Evolutionary conservation across 345 rosid genomes (phyloP).

Genomic region (Toxicodendron radicans): DNA sequence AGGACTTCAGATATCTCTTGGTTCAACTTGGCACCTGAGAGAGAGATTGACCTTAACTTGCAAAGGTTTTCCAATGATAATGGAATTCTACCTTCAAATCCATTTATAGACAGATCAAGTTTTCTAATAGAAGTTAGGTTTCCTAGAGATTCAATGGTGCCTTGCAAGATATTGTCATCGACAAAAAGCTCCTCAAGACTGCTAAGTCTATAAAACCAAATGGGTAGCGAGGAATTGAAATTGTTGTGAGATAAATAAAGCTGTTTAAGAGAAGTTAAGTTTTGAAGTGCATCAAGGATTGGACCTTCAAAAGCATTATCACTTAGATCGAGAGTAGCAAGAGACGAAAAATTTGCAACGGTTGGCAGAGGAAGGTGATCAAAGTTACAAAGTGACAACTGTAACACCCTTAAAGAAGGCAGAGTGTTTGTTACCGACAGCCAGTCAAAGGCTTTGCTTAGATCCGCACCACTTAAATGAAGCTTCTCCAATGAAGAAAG

Average conservation of each 20-base stretch:
- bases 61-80: not conserved
- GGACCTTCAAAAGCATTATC: not conserved
- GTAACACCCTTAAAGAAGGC: not conserved
- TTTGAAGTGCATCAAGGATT: not conserved
- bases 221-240: not conserved
- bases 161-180: not conserved
- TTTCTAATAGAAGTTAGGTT: conserved; percentile 15
- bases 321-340: not conserved
- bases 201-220: not conserved
- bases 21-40: not conserved
- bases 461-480: not conserved
- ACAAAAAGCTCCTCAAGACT: conserved; percentile 8
- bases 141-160: conserved; percentile 6
- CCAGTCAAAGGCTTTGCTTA: not conserved
- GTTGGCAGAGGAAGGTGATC: not conserved
- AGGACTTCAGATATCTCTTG: not conserved
- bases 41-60: not conserved
- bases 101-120: conserved; percentile 8
- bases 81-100: not conserved
- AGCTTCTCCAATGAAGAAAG: not conserved
- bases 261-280: not conserved
- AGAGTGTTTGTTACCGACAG: not conserved
- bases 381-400: not conserved
- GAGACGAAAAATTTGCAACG: not conserved
- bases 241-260: conserved; percentile 1